A percentile compares a stretch with the other conserved stretches of the same genome.
phyloP scores from a whole-genome alignment of 2,329 filamentous ascomycete genomes.

The Aspergillus quadricinctus region DNA sequence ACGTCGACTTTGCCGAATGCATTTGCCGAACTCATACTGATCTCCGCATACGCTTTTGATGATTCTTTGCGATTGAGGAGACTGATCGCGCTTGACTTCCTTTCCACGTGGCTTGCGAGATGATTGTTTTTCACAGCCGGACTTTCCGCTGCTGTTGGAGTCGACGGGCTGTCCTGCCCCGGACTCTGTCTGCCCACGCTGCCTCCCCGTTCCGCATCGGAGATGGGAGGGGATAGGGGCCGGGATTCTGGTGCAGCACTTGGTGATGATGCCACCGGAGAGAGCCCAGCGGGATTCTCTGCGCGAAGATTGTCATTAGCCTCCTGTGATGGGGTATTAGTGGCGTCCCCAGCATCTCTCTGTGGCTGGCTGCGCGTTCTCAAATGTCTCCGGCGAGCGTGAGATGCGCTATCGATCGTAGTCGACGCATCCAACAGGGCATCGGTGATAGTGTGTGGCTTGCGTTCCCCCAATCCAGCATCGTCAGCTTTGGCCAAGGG shows the following conservation, averaged over 20 bases:
- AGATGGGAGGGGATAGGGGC: conserved; percentile 29
- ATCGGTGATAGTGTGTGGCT: conserved; percentile 77
- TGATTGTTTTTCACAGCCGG: conserved; percentile 22
- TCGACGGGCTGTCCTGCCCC: conserved; percentile 27
- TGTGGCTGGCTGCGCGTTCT: conserved; percentile 39
- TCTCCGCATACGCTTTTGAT: conserved; percentile 61
- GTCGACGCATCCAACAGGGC: conserved; percentile 88
- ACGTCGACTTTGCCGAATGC: conserved; percentile 62
- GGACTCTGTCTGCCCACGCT: conserved; percentile 21
- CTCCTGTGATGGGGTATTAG: conserved; percentile 15
- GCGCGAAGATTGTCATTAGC: conserved; percentile 19
- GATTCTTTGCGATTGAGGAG: conserved; percentile 56
- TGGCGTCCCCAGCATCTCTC: conserved; percentile 23
- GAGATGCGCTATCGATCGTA: conserved; percentile 66
- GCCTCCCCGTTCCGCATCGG: conserved; percentile 32
- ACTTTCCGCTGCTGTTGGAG: conserved; percentile 28
- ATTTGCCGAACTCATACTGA: conserved; percentile 59
- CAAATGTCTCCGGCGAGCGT: conserved; percentile 42
- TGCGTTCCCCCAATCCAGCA: conserved; percentile 35
- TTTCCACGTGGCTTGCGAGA: conserved; percentile 24
- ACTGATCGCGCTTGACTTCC: conserved; percentile 54
- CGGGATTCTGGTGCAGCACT: conserved; percentile 26
- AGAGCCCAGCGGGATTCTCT: conserved; percentile 26
- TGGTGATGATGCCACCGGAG: conserved; percentile 36
- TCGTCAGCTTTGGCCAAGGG: conserved; percentile 23